Percentiles rank a stretch among this genome's conserved stretches.
Conservation (phyloP, 2,329 filamentous ascomycete genomes). For the Exophiala calicioides region DNA sequence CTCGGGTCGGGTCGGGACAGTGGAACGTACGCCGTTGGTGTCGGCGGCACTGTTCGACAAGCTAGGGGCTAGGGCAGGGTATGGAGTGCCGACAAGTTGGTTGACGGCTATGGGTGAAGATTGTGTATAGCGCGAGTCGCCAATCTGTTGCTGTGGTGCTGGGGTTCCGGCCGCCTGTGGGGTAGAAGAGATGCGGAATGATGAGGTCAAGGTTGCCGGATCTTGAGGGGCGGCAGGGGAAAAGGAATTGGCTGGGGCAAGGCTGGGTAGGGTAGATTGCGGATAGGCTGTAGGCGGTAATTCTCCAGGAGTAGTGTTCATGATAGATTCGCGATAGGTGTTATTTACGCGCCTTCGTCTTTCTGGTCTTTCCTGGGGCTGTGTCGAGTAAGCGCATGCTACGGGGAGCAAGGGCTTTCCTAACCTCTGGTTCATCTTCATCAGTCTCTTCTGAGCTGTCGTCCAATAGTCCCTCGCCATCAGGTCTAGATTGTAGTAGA, state of each 20-base stretch:
- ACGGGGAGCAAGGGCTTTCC: conserved; percentile 22
- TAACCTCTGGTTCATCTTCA: conserved; percentile 34
- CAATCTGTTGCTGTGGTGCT: conserved; percentile 7
- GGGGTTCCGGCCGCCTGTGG: conserved; percentile 11
- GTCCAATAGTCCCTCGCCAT: conserved; percentile 31
- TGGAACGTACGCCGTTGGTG: conserved; percentile 15
- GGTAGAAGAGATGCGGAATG: conserved; percentile 24
- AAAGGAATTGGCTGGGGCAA: conserved; percentile 29
- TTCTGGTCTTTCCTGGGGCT: conserved; percentile 51
- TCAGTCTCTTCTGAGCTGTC: conserved; percentile 32
- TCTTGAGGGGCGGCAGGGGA: conserved; percentile 24
- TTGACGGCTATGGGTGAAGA: conserved; percentile 24
- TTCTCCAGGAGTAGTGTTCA: conserved; percentile 23
- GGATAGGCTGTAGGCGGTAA: conserved; percentile 22
- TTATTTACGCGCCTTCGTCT: conserved; percentile 40
- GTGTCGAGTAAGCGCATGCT: conserved; percentile 25
- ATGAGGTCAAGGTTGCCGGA: conserved; percentile 21
- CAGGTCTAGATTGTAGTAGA: conserved; percentile 17
- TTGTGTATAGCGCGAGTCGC: conserved; percentile 16
- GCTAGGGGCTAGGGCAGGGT: conserved; percentile 10
- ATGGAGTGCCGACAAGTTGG: conserved; percentile 17
- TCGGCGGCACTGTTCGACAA: conserved; percentile 8
- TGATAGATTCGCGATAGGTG: conserved; percentile 29
- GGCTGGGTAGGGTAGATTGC: conserved; percentile 24
- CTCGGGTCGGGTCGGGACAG: conserved; percentile 18